Conservation (phyloP, 257 asterid genomes). For the Gentiana dahurica region DNA sequence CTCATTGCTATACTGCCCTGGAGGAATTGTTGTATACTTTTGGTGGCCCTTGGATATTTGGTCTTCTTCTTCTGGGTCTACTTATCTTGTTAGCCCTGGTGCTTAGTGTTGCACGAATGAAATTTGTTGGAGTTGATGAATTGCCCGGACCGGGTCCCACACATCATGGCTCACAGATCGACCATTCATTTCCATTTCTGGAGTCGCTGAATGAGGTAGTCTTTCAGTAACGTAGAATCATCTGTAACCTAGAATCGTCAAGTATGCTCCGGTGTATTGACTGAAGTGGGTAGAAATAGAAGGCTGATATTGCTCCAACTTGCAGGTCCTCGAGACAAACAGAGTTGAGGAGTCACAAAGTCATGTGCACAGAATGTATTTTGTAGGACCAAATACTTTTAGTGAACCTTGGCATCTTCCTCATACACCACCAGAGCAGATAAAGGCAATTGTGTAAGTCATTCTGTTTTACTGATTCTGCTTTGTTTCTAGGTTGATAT, state of each 20-base stretch:
- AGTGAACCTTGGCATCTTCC: conserved; percentile 98
- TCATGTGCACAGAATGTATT: conserved; percentile 96
- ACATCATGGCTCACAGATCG: conserved; percentile 88
- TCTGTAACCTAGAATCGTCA: conserved; percentile 5
- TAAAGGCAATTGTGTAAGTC: conserved; percentile 86
- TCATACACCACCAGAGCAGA: conserved; percentile 93
- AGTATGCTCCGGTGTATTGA: not conserved
- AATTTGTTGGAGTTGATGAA: conserved; percentile 91
- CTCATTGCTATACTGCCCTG: conserved; percentile 92
- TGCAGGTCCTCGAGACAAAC: conserved; percentile 95
- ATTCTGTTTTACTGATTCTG: not conserved
- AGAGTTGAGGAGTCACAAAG: conserved; percentile 97
- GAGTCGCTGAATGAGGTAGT: conserved; percentile 94
- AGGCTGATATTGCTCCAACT: conserved; percentile 13
- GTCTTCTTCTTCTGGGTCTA: conserved; percentile 82
- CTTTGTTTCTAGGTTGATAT: not conserved
- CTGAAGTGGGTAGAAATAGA: not conserved
- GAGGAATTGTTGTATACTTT: conserved; percentile 92
- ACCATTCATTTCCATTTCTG: conserved; percentile 94
- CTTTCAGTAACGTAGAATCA: conserved; percentile 5
- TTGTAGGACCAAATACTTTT: conserved; percentile 86
- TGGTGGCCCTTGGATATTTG: conserved; percentile 99
- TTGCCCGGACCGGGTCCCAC: conserved; percentile 92
- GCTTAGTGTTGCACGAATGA: conserved; percentile 97
- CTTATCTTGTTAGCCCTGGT: conserved; percentile 83